phyloP scores from a whole-genome alignment of 176 grass and related monocot species.

The Canna indica region DNA sequence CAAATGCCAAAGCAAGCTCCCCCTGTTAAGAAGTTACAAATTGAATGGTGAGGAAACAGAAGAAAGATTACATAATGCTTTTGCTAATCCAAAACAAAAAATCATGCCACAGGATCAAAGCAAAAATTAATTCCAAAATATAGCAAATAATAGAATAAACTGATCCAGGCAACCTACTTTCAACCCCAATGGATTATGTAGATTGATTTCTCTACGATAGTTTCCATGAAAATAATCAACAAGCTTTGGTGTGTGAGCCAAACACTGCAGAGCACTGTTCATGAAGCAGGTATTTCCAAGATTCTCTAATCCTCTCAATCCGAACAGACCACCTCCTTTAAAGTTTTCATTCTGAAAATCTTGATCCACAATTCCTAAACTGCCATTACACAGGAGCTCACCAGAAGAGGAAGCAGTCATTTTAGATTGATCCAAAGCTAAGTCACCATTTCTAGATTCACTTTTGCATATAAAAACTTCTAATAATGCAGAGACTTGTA shows the following conservation, averaged over 20 bases:
- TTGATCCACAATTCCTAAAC: constrained; percentile 35
- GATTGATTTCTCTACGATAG: constrained; percentile 73
- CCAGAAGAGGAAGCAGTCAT: constrained; percentile 2
- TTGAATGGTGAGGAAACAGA: background rate
- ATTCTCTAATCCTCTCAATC: constrained; percentile 88
- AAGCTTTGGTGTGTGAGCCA: constrained; percentile 78
- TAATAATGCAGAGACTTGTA: constrained; percentile 80
- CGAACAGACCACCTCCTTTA: constrained; percentile 37
- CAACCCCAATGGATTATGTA: constrained; percentile 75
- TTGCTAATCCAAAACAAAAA: background rate
- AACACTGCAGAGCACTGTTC: constrained; percentile 94
- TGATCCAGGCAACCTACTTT: constrained; percentile 42
- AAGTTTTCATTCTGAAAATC: constrained; percentile 37
- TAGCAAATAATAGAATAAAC: background rate
- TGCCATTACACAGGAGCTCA: constrained; percentile 17
- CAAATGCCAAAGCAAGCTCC: constrained; percentile 94
- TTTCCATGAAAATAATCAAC: constrained; percentile 89
- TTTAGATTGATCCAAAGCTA: constrained; percentile 28
- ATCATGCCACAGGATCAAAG: background rate
- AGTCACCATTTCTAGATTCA: constrained; percentile 43
- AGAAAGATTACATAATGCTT: background rate
- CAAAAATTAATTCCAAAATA: background rate
- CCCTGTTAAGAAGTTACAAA: constrained; percentile 45
- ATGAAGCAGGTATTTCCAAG: constrained; percentile 99
- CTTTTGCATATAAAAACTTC: constrained; percentile 32